Evolutionary conservation across 2,329 filamentous ascomycete species (phyloP).

Genomic region (Sporothrix brasiliensis): DNA sequence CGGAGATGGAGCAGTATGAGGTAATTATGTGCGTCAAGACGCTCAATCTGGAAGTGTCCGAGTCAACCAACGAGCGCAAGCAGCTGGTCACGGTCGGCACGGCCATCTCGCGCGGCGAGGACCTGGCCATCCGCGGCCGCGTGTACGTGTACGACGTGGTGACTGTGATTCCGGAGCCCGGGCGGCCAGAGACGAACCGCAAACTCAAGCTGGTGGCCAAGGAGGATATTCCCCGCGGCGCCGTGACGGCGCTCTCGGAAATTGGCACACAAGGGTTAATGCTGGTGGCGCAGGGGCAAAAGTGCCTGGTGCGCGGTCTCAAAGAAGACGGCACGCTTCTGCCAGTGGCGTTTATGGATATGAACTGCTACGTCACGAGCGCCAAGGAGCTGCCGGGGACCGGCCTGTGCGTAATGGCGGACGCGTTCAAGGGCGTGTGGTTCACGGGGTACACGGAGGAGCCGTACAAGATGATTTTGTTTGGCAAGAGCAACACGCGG

Average conservation of each 20-base stretch:
- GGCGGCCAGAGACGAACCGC: slow-evolving; percentile 79
- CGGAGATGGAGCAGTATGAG: slow-evolving; percentile 74
- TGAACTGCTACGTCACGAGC: slow-evolving; percentile 90
- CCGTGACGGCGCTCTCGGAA: slow-evolving; percentile 82
- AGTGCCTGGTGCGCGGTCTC: slow-evolving; percentile 93
- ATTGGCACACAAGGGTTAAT: slow-evolving; percentile 86
- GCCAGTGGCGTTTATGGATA: slow-evolving; percentile 95
- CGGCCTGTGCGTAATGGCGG: slow-evolving; percentile 83
- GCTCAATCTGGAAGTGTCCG: slow-evolving; percentile 84
- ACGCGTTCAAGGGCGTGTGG: slow-evolving; percentile 93
- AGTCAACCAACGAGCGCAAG: slow-evolving; percentile 83
- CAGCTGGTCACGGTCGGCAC: slow-evolving; percentile 85
- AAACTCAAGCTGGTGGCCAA: slow-evolving; percentile 83
- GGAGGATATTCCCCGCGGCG: slow-evolving; percentile 89
- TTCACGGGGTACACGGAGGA: slow-evolving; percentile 96
- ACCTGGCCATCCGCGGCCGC: slow-evolving; percentile 79
- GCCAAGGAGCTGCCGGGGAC: slow-evolving; percentile 81
- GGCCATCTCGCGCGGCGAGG: slow-evolving; percentile 83
- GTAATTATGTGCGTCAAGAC: slow-evolving; percentile 79
- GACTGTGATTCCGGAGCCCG: slow-evolving; percentile 86
- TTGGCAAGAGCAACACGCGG: slow-evolving; percentile 80
- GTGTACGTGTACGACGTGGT: slow-evolving; percentile 93
- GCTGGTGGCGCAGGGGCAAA: slow-evolving; percentile 90
- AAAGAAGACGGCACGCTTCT: slow-evolving; percentile 93
- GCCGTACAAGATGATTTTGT: slow-evolving; percentile 90